phyloP scores from a whole-genome alignment of 2,329 filamentous ascomycete species.

The Dryadomyces quercus-mongolicae region DNA sequence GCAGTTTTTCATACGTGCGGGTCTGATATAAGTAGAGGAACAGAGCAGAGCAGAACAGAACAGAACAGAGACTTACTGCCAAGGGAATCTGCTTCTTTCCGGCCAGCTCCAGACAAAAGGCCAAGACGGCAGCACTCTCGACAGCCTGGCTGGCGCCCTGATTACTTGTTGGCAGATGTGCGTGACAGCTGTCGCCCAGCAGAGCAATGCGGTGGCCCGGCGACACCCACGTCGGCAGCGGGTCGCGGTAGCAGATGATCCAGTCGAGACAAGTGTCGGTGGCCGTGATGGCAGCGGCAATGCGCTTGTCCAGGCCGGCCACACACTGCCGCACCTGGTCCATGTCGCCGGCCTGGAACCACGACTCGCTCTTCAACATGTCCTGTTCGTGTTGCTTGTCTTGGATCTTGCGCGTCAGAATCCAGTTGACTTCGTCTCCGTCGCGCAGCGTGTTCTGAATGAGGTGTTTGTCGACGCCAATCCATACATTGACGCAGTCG shows the following conservation, averaged over 20 bases:
- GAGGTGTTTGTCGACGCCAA: conserved; percentile 29
- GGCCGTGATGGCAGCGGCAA: conserved; percentile 31
- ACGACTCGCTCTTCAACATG: conserved; percentile 32
- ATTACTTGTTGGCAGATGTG: conserved; percentile 39
- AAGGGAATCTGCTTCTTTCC: background rate
- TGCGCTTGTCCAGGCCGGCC: conserved; percentile 28
- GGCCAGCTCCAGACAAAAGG: conserved; percentile 27
- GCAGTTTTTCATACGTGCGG: conserved; percentile 28
- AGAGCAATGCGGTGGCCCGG: conserved; percentile 32
- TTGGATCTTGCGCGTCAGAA: conserved; percentile 29
- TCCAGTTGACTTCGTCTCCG: conserved; percentile 33
- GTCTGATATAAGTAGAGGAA: conserved; percentile 14
- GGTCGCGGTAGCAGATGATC: conserved; percentile 42
- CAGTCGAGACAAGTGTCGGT: conserved; percentile 36
- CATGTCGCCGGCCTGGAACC: conserved; percentile 35
- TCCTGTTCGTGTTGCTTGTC: conserved; percentile 22
- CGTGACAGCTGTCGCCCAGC: conserved; percentile 41
- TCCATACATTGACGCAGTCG: conserved; percentile 33
- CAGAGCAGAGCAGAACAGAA: background rate
- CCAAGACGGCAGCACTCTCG: conserved; percentile 36
- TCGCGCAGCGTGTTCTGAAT: conserved; percentile 30
- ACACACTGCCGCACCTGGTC: conserved; percentile 26
- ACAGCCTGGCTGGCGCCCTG: conserved; percentile 42
- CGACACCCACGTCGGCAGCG: conserved; percentile 38
- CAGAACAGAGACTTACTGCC: background rate